A percentile compares a stretch with the other conserved stretches of the same genome.
Conservation (phyloP, 2,329 filamentous ascomycete genomes). For the Celoporthe dispersa region DNA sequence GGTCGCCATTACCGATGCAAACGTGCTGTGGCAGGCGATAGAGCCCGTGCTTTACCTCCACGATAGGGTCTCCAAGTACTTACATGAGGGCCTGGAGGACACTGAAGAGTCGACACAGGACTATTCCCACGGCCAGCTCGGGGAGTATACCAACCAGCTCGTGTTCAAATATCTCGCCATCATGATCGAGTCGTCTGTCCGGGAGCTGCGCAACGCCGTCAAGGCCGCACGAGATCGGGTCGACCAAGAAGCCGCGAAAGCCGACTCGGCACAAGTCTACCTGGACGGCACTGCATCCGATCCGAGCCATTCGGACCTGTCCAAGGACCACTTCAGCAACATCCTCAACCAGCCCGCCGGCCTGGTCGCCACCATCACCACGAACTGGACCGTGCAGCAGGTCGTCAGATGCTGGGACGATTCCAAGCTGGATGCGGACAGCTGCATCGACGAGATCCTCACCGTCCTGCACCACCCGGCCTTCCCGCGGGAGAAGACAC, state of each 20-base stretch:
- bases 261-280: constrained; percentile 36
- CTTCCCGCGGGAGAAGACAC: constrained; percentile 53
- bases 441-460: constrained; percentile 65
- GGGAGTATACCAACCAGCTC: constrained; percentile 38
- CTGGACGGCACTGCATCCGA: constrained; percentile 46
- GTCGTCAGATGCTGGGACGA: constrained; percentile 74
- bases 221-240: constrained; percentile 38
- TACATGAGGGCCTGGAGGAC: constrained; percentile 37
- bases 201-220: constrained; percentile 38
- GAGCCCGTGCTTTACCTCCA: constrained; percentile 39
- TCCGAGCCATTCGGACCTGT: constrained; percentile 62
- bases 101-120: constrained; percentile 32
- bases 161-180: constrained; percentile 37
- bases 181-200: constrained; percentile 38
- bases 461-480: constrained; percentile 72
- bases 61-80: constrained; percentile 37
- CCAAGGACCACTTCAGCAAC: constrained; percentile 65
- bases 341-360: constrained; percentile 61
- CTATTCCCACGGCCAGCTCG: constrained; percentile 35
- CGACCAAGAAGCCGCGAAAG: constrained; percentile 38
- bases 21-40: constrained; percentile 37
- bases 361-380: constrained; percentile 58
- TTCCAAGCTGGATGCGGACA: constrained; percentile 62
- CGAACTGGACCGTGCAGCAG: constrained; percentile 69
- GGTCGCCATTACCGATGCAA: constrained; percentile 32